A percentile compares a stretch with the other conserved stretches of the same genome.
phyloP scores from a whole-genome alignment of 257 asterid species.

The Jacaranda copaia region DNA sequence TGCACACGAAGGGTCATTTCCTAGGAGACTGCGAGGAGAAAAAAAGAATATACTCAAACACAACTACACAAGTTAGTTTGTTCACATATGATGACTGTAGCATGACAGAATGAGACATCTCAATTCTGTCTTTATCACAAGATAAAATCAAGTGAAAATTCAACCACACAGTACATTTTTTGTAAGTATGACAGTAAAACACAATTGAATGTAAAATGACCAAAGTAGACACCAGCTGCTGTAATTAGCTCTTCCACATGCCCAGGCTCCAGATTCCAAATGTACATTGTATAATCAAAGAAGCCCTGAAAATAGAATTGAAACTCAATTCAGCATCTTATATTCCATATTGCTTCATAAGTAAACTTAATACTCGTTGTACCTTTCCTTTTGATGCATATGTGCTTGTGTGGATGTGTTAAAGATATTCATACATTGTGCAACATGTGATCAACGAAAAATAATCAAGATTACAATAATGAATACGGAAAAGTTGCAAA shows the following conservation, averaged over 20 bases:
- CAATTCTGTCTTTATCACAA: not conserved
- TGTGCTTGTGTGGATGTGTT: not conserved
- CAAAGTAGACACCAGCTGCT: conserved; percentile 20
- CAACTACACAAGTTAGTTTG: conserved; percentile 4
- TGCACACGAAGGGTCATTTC: too few relatives aligned
- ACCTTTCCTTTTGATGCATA: not conserved
- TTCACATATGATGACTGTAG: not conserved
- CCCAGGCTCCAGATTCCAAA: conserved; percentile 10
- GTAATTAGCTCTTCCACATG: conserved; percentile 31
- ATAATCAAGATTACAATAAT: not conserved
- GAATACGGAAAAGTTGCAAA: not conserved
- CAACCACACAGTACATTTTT: conserved; percentile 2
- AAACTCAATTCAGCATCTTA: conserved; percentile 30
- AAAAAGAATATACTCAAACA: too few relatives aligned
- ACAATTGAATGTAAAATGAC: conserved; percentile 28
- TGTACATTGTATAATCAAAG: conserved; percentile 26
- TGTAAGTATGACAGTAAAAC: conserved; percentile 31
- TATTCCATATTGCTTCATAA: conserved; percentile 10
- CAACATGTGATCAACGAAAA: conserved; percentile 8
- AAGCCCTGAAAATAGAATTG: conserved; percentile 37
- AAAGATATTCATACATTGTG: conserved; percentile 1
- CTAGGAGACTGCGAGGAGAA: too few relatives aligned
- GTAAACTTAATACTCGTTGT: not conserved
- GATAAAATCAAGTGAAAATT: not conserved
- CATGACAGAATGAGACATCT: not conserved